Evolutionary conservation across 306 rosid species (phyloP), one percentile per base, ranked within the genome.

Genomic region (Trifolium fragiferum): DNA sequence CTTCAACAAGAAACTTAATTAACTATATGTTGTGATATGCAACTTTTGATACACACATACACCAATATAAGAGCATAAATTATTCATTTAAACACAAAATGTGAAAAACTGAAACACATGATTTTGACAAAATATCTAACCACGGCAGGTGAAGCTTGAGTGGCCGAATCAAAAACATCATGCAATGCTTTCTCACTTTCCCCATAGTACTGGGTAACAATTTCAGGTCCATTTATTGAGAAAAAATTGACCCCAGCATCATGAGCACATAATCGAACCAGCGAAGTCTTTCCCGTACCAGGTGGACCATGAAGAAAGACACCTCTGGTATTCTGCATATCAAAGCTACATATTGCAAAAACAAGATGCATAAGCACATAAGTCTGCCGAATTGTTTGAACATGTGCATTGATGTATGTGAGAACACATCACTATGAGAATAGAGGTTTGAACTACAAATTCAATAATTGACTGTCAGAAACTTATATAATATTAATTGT

Each of bases 271-370:
- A 88, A 54, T 33, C 37, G 86, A 82, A 90, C 98, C 82, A 93
- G 74, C 30, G 92, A 85, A 82, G 98, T 88, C 84, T 93, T 93
- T 81, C 98, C 98, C 11, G 96, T 93, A 79, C 98, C 98, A 75
- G 98, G 89, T 33, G 98, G 94, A 33, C 98, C 97, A 74, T 88
- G 97, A 72, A 93, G 96, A 86, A 93, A 96, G 75, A 89, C 92
- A 67, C 97, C 97, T 85, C 91, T 91, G 18, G 91, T 88, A 71
- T 86, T 77, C 83, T 87, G 89, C 82, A 88, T 78, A 82, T 94
- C 98, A 76, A 88, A 82, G 74, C 96, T 93, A 84, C 76, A 81
- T 65, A 66, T 65, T 66, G 68, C 21, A 75, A 72, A 59, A 68
- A 54, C 51, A 59, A 78, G 54, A 60, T 70, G 46, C 64, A 78